Base-by-base conservation (phyloP, 352 stramenopile genomes). In the Blastocystis hominis region DNA sequence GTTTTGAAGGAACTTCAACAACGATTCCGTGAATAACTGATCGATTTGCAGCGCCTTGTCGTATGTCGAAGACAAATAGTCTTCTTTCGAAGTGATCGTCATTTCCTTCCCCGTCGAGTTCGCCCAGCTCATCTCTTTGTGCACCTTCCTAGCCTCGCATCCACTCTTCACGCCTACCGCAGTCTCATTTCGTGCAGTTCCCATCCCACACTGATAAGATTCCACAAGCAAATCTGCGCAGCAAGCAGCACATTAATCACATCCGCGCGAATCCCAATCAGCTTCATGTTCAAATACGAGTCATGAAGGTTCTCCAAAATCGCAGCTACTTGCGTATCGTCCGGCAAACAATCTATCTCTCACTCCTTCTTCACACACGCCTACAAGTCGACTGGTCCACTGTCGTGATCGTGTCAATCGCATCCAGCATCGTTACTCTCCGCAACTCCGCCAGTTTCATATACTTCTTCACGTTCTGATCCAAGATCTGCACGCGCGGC, bases 111-210 rank as follows among this genome's bases (percentile, higher is more conserved):
- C 55, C n/a, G 44, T n/a, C 36, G 72, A 84, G n/a, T 68, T 84
- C 72, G 68, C 55, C 72, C 72, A 84, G 56, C 72, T 84, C 72
- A 84, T 84, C 50, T 84, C 72, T 20, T 44, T 84, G 30, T 84
- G 72, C 17, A 68, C 54, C 44, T 64, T 84, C 46, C 72, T 84
- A 84, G 1, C 34, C 30, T 84, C 36, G 55, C 40, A 24, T 30
- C 9, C 24, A 2, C 17, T 53, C 4, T 2, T 44, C 30, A 40
- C 50, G 15, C 50, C 0, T 40, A 84, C 72, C 54, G 30, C 72
- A 84, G 1, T 46, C 24, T 30, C 44, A 84, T 84, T 30, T 84
- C 72, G n/a, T 66, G 7, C 30, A 84, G 44, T 34, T 84, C 46
- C 72, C 72, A 84, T 6, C 24, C 36, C 40, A 84, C 55, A 24